These are phyloP conservation scores for Trichosporon faecale DNA, from an alignment of 1,284 basidiomycete species.

Conservation along the genomic window DNA sequence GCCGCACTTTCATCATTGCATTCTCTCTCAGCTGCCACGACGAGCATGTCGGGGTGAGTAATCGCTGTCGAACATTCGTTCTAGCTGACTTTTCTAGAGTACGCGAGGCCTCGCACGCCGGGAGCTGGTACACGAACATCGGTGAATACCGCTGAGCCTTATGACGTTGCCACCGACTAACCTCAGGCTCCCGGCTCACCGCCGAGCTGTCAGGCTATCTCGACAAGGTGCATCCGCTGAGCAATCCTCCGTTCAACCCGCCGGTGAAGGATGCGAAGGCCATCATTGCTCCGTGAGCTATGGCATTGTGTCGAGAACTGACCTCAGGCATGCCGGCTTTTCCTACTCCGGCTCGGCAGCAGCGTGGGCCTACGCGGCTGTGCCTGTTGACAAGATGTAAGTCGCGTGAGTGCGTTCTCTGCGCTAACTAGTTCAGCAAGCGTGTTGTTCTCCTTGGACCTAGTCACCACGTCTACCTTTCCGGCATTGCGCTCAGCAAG, in stretches of 20 bases:
- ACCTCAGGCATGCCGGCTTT: conserved; percentile 85
- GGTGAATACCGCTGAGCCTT: conserved; percentile 53
- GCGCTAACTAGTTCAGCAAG: conserved; percentile 58
- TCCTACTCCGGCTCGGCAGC: conserved; percentile 90
- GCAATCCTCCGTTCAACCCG: conserved; percentile 57
- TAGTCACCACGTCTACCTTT: conserved; percentile 86
- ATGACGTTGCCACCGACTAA: conserved; percentile 19
- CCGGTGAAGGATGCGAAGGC: conserved; percentile 80
- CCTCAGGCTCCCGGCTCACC: conserved; percentile 60
- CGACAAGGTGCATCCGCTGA: conserved; percentile 57
- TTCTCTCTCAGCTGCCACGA: not conserved
- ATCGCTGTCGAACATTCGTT: not conserved
- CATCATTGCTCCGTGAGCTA: conserved; percentile 86
- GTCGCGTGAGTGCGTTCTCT: conserved; percentile 34
- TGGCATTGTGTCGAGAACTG: not conserved
- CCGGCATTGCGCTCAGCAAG: conserved; percentile 77
- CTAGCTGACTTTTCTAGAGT: conserved; percentile 11
- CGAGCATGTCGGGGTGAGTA: conserved; percentile 25
- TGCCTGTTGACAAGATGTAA: conserved; percentile 77
- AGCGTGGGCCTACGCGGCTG: conserved; percentile 90
- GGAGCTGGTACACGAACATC: conserved; percentile 81
- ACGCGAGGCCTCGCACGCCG: conserved; percentile 75
- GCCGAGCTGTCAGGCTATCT: conserved; percentile 67
- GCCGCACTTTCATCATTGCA: not conserved
- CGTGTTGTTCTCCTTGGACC: conserved; percentile 93